These are phyloP conservation scores for Hypoxylon sp. DNA, from an alignment of 2,329 filamentous ascomycete species.

Conservation along the genomic window DNA sequence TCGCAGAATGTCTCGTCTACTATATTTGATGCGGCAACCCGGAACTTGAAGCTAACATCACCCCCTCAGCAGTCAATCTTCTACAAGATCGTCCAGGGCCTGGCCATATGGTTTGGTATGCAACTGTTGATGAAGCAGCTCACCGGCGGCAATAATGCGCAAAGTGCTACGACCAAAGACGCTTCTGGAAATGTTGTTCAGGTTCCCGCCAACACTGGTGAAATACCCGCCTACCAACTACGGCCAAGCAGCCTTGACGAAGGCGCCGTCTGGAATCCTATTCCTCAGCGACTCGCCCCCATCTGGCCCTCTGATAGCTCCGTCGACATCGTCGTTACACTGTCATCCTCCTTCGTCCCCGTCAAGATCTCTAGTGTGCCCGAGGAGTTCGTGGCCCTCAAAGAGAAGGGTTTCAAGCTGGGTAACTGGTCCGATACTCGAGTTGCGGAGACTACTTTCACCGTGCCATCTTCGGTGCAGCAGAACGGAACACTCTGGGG, in stretches of 20 bases:
- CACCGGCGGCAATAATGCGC: slow-evolving; percentile 61
- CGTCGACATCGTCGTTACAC: slow-evolving; percentile 86
- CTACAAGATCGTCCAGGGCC: slow-evolving; percentile 64
- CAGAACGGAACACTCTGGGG: slow-evolving; percentile 94
- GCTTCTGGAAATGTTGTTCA: slow-evolving; percentile 65
- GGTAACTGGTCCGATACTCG: slow-evolving; percentile 85
- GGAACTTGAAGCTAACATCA: slow-evolving; percentile 32
- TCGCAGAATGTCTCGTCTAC: slow-evolving; percentile 13
- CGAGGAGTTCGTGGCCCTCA: slow-evolving; percentile 77
- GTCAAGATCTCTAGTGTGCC: slow-evolving; percentile 75
- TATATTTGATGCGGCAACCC: neutral
- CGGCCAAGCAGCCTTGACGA: slow-evolving; percentile 72
- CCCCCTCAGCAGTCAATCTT: slow-evolving; percentile 53
- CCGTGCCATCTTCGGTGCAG: slow-evolving; percentile 83
- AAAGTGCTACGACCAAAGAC: slow-evolving; percentile 62
- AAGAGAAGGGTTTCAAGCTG: slow-evolving; percentile 83
- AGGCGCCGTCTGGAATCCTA: slow-evolving; percentile 71
- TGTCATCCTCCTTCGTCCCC: slow-evolving; percentile 80
- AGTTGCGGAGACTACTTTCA: slow-evolving; percentile 80
- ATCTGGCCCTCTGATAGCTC: slow-evolving; percentile 86
- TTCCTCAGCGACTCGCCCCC: slow-evolving; percentile 81
- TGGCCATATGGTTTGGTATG: slow-evolving; percentile 69
- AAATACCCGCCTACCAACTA: slow-evolving; percentile 73
- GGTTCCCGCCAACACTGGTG: slow-evolving; percentile 65
- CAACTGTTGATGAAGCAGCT: slow-evolving; percentile 69